Evolutionary conservation across 139 green algal species (phyloP).

Genomic region (Astrephomene gubernaculifera): DNA sequence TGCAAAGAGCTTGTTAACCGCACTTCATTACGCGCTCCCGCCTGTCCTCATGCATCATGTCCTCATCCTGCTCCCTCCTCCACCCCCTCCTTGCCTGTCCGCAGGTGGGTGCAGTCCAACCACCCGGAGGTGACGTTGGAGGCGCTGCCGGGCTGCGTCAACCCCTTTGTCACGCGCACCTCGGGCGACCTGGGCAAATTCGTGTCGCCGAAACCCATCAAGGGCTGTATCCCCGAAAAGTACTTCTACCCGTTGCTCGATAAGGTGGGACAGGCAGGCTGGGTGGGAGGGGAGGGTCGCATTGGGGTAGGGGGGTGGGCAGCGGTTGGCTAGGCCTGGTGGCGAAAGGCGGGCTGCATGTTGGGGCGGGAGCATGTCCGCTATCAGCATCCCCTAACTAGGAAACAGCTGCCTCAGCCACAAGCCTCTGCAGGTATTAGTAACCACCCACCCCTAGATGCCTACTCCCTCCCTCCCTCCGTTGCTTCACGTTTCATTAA

Average conservation of each 20-base stretch:
- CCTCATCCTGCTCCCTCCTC: neutral
- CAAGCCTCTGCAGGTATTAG: no score
- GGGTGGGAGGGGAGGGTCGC: neutral
- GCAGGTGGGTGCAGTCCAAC: neutral
- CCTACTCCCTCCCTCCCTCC: neutral
- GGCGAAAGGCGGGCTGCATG: no score
- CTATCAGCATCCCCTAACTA: no score
- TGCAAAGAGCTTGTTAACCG: no score
- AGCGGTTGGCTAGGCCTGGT: no score
- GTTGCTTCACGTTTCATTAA: neutral
- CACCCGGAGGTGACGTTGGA: conserved; percentile 3
- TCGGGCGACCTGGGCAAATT: conserved; percentile 21
- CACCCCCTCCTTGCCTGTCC: neutral
- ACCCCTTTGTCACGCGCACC: conserved; percentile 38
- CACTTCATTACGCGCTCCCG: no score
- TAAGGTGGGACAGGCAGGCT: neutral
- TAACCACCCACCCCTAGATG: no score
- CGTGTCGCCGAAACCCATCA: neutral
- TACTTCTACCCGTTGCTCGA: conserved; percentile 48
- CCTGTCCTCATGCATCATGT: neutral
- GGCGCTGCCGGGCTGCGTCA: conserved; percentile 33
- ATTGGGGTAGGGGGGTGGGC: no score
- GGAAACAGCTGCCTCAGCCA: no score
- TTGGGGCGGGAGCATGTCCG: no score
- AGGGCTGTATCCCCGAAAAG: conserved; percentile 34